Base-by-base conservation (phyloP, 2,329 filamentous ascomycete genomes). In the Aspergillus costaricaensis region DNA sequence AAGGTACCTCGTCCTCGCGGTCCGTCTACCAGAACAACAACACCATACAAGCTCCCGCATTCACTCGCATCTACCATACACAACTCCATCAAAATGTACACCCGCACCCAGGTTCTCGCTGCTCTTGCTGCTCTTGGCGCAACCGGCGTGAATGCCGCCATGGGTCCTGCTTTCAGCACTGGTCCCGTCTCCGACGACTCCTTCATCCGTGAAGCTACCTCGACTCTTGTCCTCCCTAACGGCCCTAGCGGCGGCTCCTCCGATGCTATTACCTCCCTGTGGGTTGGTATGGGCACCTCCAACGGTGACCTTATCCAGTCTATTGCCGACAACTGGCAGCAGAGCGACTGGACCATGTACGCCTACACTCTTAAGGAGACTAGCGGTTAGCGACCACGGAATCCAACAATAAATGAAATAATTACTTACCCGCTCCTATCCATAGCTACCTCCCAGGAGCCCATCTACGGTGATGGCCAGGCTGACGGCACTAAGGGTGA, bases 201-300 rank as follows among this genome's bases (percentile, higher is more conserved):
- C 0, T 82, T 74, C 67, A 82, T 82, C 65, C 72, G 76, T 25
- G 77, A 80, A 61, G 71, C 80, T 3, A 78, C 72, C 15, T 77
- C 80, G 1, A 82, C 79, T 5, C 72, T 82, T 15, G 67, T 79
- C 15, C 71, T 81, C 4, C 80, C 80, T 4, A 67, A 73, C 0
- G 64, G 68, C 1, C 79, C 80, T 1, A 74, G 67, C 36, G 72
- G 73, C 38, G 73, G 72, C 41, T 69, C 68, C 5, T 43, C 36
- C 15, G 39, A 55, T 5, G 77, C 78, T 30, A 72, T 75, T 57
- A 64, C 76, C 19, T 79, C 78, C 6, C 72, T 82, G 17, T 82
- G 80, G 81, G 77, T 81, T 15, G 80, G 81, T 12, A 81, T 82
- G 79, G 80, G 79, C 4, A 82, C 79, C 4, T 78, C 76, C 4